These are phyloP conservation scores for Saccharomycopsis sp. DNA, from an alignment of 805 yeast species.

Conservation along the genomic window DNA sequence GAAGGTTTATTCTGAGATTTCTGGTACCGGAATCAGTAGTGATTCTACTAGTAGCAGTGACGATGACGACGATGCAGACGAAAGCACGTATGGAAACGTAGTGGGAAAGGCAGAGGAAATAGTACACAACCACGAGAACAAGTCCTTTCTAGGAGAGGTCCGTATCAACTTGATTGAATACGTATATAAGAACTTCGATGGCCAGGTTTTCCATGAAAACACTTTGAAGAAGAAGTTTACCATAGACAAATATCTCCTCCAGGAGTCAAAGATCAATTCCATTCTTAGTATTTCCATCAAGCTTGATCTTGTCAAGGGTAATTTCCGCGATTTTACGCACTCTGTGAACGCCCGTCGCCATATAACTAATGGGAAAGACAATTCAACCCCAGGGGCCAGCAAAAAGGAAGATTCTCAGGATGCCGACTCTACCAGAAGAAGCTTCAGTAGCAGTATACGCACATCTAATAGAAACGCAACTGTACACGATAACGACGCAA, in stretches of 20 bases:
- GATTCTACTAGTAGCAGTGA: background rate
- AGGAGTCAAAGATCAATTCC: slow-evolving; percentile 76
- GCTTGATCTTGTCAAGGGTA: slow-evolving; percentile 39
- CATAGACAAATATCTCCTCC: slow-evolving; percentile 60
- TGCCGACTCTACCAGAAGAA: background rate
- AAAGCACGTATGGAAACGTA: slow-evolving; percentile 1
- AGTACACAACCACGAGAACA: slow-evolving; percentile 26
- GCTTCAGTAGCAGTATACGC: background rate
- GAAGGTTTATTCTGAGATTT: slow-evolving; percentile 40
- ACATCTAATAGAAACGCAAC: background rate
- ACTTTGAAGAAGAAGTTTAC: slow-evolving; percentile 40
- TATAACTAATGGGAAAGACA: background rate
- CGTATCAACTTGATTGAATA: slow-evolving; percentile 69
- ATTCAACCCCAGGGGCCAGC: background rate
- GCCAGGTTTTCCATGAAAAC: background rate
- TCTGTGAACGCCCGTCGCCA: background rate
- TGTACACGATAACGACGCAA: background rate
- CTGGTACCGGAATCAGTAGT: slow-evolving; percentile 9
- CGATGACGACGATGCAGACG: background rate
- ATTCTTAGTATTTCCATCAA: slow-evolving; percentile 58
- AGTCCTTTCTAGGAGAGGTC: slow-evolving; percentile 55
- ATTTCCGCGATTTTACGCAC: slow-evolving; percentile 33
- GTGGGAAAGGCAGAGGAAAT: slow-evolving; percentile 19
- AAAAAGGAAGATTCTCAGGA: background rate
- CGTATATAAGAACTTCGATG: slow-evolving; percentile 30